Evolutionary conservation across 164 flowering plant genomes (phyloP).

Genomic region (Buxus sempervirens): DNA sequence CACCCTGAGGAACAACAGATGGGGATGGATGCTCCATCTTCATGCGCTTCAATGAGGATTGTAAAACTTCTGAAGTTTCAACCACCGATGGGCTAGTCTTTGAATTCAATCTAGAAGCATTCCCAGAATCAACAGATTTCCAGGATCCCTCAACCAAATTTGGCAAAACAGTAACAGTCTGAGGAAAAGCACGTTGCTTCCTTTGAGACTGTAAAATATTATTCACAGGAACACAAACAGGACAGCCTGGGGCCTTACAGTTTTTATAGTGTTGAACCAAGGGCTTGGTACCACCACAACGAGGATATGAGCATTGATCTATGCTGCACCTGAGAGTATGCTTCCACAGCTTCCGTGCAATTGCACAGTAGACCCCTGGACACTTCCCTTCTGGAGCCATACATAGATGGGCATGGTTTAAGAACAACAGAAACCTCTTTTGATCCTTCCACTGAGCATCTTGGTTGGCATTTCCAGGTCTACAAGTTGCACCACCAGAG

Average conservation of each 20-base stretch:
- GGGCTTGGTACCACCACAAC: constrained; percentile 47
- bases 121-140: constrained; percentile 41
- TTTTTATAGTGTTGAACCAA: constrained; percentile 47
- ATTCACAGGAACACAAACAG: constrained; percentile 73
- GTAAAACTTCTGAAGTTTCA: constrained; percentile 52
- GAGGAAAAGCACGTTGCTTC: constrained; percentile 28
- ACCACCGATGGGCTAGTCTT: constrained; percentile 27
- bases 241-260: constrained; percentile 55
- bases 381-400: constrained; percentile 73
- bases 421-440: constrained; percentile 67
- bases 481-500: constrained; percentile 26
- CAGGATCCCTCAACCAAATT: constrained; percentile 31
- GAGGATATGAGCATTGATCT: constrained; percentile 49
- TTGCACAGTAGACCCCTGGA: constrained; percentile 43
- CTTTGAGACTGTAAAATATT: constrained; percentile 26
- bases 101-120: constrained; percentile 25
- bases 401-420: constrained; percentile 85
- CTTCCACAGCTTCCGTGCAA: constrained; percentile 49
- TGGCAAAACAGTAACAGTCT: constrained; percentile 27
- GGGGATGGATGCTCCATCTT: constrained; percentile 65
- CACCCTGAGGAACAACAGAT: constrained; percentile 32
- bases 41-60: constrained; percentile 63
- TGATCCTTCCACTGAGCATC: constrained; percentile 47
- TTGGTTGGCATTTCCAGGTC: constrained; percentile 29
- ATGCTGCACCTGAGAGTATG: constrained; percentile 55